Conservation (phyloP, 2,329 filamentous ascomycete species). For the Apiospora koreana region DNA sequence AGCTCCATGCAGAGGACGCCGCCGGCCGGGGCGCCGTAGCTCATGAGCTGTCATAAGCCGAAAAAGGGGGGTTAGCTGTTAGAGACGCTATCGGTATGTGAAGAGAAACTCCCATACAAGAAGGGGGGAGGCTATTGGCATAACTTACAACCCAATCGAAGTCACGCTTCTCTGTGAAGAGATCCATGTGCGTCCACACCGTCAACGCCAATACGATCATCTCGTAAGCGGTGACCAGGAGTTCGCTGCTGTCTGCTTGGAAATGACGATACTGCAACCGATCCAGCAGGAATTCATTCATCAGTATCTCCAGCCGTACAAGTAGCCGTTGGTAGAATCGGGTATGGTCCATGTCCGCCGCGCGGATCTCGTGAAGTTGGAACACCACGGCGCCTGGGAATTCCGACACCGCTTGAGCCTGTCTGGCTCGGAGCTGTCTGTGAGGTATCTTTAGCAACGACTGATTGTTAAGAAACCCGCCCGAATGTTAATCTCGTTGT, state of each 20-base stretch:
- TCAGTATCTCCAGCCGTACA: slow-evolving; percentile 50
- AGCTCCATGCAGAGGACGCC: slow-evolving; percentile 54
- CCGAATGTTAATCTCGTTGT: not conserved
- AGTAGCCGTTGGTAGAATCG: slow-evolving; percentile 46
- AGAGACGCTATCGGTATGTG: too few species aligned
- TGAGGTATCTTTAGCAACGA: not conserved
- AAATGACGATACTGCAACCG: slow-evolving; percentile 52
- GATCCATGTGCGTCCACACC: slow-evolving; percentile 52
- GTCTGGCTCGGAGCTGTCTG: not conserved
- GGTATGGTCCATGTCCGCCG: slow-evolving; percentile 28
- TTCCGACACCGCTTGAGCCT: slow-evolving; percentile 24
- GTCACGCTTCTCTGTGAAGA: slow-evolving; percentile 41
- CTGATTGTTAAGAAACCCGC: not conserved
- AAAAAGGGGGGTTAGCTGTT: not conserved
- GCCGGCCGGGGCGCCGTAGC: slow-evolving; percentile 49
- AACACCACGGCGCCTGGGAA: slow-evolving; percentile 42
- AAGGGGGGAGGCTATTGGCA: not conserved
- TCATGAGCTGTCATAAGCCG: slow-evolving; percentile 51
- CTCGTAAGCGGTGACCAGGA: slow-evolving; percentile 47
- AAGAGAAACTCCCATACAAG: too few species aligned
- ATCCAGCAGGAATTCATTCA: slow-evolving; percentile 61
- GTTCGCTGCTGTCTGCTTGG: slow-evolving; percentile 37
- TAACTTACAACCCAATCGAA: slow-evolving; percentile 51
- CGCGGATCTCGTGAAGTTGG: slow-evolving; percentile 38
- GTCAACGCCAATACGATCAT: slow-evolving; percentile 47